Conservation (phyloP, 2,329 filamentous ascomycete species). For the Rasamsonia emersonii region DNA sequence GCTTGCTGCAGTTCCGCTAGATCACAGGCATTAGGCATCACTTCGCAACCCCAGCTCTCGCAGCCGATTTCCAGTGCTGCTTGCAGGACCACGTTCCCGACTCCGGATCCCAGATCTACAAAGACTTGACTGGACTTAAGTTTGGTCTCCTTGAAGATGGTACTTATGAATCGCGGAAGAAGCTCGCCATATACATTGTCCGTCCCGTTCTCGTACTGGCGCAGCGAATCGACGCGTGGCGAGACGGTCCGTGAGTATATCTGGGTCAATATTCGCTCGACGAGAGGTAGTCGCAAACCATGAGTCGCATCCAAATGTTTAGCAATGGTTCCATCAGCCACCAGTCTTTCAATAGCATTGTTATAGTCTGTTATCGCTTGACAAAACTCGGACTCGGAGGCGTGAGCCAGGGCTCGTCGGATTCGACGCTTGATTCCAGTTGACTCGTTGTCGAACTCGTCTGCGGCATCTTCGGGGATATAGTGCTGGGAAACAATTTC, state of each 20-base stretch:
- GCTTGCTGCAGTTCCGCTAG: conserved; percentile 70
- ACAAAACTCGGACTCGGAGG: conserved; percentile 63
- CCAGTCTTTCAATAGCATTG: conserved; percentile 53
- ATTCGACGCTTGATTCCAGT: conserved; percentile 69
- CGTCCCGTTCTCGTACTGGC: conserved; percentile 79
- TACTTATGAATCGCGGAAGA: conserved; percentile 71
- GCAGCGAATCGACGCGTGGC: conserved; percentile 72
- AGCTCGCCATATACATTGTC: conserved; percentile 95
- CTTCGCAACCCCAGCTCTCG: conserved; percentile 92
- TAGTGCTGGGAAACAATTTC: conserved; percentile 66
- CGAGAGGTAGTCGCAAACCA: conserved; percentile 60
- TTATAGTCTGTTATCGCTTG: conserved; percentile 72
- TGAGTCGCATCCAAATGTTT: conserved; percentile 62
- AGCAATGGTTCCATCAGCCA: conserved; percentile 62
- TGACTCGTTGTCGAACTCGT: conserved; percentile 61
- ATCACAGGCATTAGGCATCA: conserved; percentile 83
- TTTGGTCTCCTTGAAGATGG: conserved; percentile 68
- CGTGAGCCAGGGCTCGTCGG: conserved; percentile 62
- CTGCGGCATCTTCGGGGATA: conserved; percentile 60
- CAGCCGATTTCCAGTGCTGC: conserved; percentile 88
- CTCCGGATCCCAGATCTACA: conserved; percentile 88
- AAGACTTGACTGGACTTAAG: conserved; percentile 81
- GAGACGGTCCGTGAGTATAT: conserved; percentile 90
- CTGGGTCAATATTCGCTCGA: conserved; percentile 75
- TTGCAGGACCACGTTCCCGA: conserved; percentile 91